These are phyloP conservation scores for Sophora flavescens DNA, from an alignment of 306 rosid species.

Conservation along the genomic window DNA sequence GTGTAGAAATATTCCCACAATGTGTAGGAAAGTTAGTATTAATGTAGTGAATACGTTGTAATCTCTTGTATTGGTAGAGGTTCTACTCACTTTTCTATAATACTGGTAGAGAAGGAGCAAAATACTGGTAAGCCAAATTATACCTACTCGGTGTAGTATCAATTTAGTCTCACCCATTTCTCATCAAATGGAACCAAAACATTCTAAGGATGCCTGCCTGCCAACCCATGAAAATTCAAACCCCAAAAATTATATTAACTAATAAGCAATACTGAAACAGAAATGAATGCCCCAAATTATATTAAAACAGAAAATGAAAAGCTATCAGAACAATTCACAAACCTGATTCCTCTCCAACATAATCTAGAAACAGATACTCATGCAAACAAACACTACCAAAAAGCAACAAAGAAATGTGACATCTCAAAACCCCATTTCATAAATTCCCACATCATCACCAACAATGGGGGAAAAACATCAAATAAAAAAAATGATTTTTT, in stretches of 20 bases:
- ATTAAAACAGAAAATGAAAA: background rate
- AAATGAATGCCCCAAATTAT: background rate
- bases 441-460: background rate
- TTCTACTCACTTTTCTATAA: background rate
- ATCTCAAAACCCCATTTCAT: conserved; percentile 39
- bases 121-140: background rate
- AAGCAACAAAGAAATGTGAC: background rate
- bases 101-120: background rate
- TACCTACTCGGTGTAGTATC: conserved; percentile 4
- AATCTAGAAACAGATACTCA: background rate
- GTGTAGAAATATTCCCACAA: too few relatives aligned
- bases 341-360: conserved; percentile 2
- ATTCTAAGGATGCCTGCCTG: conserved; percentile 8
- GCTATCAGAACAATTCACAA: background rate
- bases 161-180: conserved; percentile 36
- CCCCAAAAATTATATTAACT: background rate
- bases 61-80: too few relatives aligned
- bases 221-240: conserved; percentile 25
- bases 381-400: background rate
- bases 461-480: background rate
- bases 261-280: background rate
- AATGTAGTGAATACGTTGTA: too few relatives aligned
- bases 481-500: background rate
- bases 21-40: too few relatives aligned
- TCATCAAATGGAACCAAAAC: conserved; percentile 22